Evolutionary conservation across 2,329 filamentous ascomycete species (phyloP), one percentile per base, ranked within the genome.

Genomic region (Hypoxylon sp.): DNA sequence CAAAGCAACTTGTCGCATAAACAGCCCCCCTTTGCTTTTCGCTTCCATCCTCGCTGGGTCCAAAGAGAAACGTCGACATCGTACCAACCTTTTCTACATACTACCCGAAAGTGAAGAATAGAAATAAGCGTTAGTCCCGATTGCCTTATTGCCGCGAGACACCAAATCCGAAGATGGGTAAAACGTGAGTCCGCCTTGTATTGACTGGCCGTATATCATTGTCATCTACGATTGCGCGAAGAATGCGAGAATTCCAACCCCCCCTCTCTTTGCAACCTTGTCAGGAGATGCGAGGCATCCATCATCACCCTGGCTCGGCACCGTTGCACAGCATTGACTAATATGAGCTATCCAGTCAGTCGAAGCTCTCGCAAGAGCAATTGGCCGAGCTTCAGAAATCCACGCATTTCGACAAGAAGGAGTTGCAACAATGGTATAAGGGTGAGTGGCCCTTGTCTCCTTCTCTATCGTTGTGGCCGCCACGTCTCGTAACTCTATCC

Each of bases 361-460:
- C 94, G 73, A 99, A 98, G 85, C 91, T 99, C 78, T 97, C 94
- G 62, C 92, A 95, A 78, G 91, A 97, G 80, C 93, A 99, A 86
- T 91, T 99, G 76, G 88, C 87, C 71, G 95, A 99, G 80, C 89
- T 99, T 71, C 94, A 98, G 79, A 95, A 93, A 84, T 93, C 93
- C 64, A 99, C 95, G 68, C 93, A 98, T 80, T 99, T 99, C 77
- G 95, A 99, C 81, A 97, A 97, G 89, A 98, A 98, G 85, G 95
- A 99, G 81, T 81, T 99, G 77, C 95, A 99, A 79, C 94, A 98
- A 89, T 99, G 95, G 95, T 98, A 99, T 82, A 98, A 98, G 86
- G 95, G 95, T 97, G 80, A 68, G 88, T 75, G 24, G 55, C 48
- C 37, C 30, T 55, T 13, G 30, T 11, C 32, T 34, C 43, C 49